Conservation (phyloP, 208 protist species). For the Trypanosoma cruzi region DNA sequence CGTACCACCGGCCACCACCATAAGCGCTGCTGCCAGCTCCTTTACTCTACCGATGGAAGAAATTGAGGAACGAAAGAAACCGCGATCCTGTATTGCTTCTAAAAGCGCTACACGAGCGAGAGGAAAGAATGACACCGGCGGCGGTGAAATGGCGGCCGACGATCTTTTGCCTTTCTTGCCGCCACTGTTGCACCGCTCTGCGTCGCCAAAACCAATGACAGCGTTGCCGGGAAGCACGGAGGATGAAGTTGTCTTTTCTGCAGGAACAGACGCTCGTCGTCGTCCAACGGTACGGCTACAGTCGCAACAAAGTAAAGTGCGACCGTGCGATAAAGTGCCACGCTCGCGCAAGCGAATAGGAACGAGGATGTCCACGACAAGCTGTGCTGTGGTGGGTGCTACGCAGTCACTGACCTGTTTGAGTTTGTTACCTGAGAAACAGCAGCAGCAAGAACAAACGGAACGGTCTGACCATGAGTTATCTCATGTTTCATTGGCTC, state of each 20-base stretch:
- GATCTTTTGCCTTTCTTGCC: constrained; percentile 31
- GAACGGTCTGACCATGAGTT: not conserved
- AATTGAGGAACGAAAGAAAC: not conserved
- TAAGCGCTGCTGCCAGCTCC: not conserved
- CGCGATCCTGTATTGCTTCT: not conserved
- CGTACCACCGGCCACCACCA: not conserved
- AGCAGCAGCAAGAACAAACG: not conserved
- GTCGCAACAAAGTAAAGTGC: not conserved
- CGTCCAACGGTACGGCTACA: not conserved
- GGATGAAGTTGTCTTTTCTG: not conserved
- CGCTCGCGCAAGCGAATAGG: not conserved
- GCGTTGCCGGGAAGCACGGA: not conserved
- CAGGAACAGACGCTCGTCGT: not conserved
- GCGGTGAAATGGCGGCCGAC: not conserved
- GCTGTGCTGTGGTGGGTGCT: not conserved
- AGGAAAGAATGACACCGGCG: not conserved
- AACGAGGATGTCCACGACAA: not conserved
- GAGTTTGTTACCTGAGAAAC: not conserved
- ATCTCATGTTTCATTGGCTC: not conserved
- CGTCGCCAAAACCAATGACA: not conserved
- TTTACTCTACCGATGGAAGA: not conserved
- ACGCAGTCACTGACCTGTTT: not conserved
- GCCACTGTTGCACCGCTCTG: constrained; percentile 28
- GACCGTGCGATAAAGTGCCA: not conserved
- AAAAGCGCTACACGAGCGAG: not conserved